These are phyloP conservation scores for Pestalotiopsis sp. DNA, from an alignment of 2,329 filamentous ascomycete species.

Conservation along the genomic window DNA sequence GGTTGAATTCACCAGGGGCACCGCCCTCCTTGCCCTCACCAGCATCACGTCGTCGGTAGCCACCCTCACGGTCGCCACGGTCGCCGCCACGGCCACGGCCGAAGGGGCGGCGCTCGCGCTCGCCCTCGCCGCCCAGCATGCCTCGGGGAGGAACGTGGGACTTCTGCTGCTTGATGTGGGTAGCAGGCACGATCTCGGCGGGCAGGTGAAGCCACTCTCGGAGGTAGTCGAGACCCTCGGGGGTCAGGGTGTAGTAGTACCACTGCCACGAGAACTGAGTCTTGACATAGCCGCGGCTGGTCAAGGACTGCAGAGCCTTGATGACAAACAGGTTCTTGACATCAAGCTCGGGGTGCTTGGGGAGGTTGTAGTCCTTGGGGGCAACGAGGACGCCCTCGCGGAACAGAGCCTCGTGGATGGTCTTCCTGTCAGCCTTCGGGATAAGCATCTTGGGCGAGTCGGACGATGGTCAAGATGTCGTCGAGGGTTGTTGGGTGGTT, in stretches of 20 bases:
- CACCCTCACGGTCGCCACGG: constrained; percentile 65
- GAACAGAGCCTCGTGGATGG: constrained; percentile 99
- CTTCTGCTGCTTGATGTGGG: constrained; percentile 99
- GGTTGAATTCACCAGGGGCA: constrained; percentile 89
- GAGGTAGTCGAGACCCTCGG: constrained; percentile 99
- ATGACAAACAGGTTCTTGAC: constrained; percentile 99
- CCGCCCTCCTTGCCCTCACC: constrained; percentile 88
- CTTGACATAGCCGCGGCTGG: constrained; percentile 98
- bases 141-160: constrained; percentile 97
- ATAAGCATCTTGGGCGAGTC: constrained; percentile 83
- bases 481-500: constrained; percentile 40
- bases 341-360: constrained; percentile 97
- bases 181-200: constrained; percentile 98
- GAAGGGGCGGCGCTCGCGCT: constrained; percentile 81
- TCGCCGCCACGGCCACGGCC: constrained; percentile 75
- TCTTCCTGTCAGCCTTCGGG: constrained; percentile 99
- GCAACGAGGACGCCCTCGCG: constrained; percentile 91
- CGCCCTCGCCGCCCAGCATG: constrained; percentile 89
- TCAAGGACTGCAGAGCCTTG: constrained; percentile 98
- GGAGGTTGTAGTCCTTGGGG: constrained; percentile 98
- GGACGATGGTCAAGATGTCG: constrained; percentile 52
- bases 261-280: constrained; percentile 99
- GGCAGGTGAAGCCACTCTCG: constrained; percentile 99
- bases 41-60: constrained; percentile 89
- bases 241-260: constrained; percentile 99